Conservation (phyloP, 148 eudicot species). For the Chenopodium berlandieri region DNA sequence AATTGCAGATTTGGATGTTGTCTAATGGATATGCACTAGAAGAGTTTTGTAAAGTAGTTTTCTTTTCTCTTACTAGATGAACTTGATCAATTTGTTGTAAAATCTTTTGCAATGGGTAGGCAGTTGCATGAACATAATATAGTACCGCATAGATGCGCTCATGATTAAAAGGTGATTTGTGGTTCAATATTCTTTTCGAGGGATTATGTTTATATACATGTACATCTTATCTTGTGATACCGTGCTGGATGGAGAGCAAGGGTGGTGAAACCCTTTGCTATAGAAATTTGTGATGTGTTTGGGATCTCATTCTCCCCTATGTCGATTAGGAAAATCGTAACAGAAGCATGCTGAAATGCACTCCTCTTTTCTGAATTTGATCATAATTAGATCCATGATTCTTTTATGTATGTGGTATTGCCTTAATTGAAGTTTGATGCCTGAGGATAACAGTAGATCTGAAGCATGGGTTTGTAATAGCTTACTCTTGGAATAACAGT, state of each 20-base stretch:
- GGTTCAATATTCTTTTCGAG: background rate
- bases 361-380: background rate
- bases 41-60: background rate
- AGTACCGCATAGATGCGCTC: background rate
- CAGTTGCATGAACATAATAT: background rate
- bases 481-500: background rate
- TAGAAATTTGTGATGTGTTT: background rate
- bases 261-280: background rate
- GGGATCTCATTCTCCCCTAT: background rate
- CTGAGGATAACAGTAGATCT: background rate
- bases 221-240: slow-evolving; percentile 2
- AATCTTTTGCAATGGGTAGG: background rate
- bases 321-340: background rate
- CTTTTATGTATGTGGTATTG: background rate
- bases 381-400: background rate
- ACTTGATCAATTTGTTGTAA: background rate
- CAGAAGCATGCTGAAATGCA: background rate
- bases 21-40: background rate
- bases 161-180: background rate
- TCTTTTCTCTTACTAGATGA: background rate
- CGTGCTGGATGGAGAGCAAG: background rate
- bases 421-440: background rate
- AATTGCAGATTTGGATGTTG: background rate
- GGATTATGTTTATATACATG: no score
- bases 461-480: background rate